Evolutionary conservation across 2,329 filamentous ascomycete species (phyloP).

Genomic region (Penicillium sp.): DNA sequence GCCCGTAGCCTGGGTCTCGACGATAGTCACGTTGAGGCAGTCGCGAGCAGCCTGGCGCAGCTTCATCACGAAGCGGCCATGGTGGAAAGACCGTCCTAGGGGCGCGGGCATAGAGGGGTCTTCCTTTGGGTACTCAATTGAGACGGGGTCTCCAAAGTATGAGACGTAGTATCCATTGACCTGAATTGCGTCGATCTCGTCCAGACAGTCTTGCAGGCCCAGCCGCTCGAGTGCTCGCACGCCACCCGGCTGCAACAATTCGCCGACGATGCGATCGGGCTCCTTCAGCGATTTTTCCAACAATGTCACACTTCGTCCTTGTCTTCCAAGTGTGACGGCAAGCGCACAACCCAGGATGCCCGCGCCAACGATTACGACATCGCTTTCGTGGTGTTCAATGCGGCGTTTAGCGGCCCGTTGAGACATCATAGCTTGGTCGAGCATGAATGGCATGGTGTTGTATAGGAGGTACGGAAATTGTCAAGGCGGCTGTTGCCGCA

Average conservation of each 20-base stretch:
- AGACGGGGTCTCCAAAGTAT: slow-evolving; percentile 70
- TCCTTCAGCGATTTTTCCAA: slow-evolving; percentile 87
- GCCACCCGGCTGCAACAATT: slow-evolving; percentile 90
- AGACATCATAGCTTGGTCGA: slow-evolving; percentile 25
- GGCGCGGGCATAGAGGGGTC: slow-evolving; percentile 50
- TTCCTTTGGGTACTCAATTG: slow-evolving; percentile 75
- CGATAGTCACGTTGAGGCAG: slow-evolving; percentile 80
- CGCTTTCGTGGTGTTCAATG: slow-evolving; percentile 60
- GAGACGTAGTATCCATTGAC: slow-evolving; percentile 86
- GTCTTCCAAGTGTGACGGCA: slow-evolving; percentile 78
- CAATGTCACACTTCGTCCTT: slow-evolving; percentile 85
- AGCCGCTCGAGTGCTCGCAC: slow-evolving; percentile 76
- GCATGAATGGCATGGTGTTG: slow-evolving; percentile 28
- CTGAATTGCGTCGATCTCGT: slow-evolving; percentile 80
- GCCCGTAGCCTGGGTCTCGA: slow-evolving; percentile 82
- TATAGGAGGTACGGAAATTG: slow-evolving; percentile 5
- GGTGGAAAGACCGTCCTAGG: slow-evolving; percentile 82
- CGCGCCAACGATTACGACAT: slow-evolving; percentile 89
- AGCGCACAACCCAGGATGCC: slow-evolving; percentile 86
- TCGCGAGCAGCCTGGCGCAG: slow-evolving; percentile 71
- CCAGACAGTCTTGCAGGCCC: slow-evolving; percentile 76
- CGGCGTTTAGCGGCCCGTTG: slow-evolving; percentile 46
- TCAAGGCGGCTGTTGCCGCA: slow-evolving; percentile 15
- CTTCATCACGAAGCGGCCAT: slow-evolving; percentile 86
- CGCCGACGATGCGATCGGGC: slow-evolving; percentile 93